Evolutionary conservation across 2,329 filamentous ascomycete genomes (phyloP), one percentile per base, ranked within the genome.

Genomic region (Thielaviopsis populi): DNA sequence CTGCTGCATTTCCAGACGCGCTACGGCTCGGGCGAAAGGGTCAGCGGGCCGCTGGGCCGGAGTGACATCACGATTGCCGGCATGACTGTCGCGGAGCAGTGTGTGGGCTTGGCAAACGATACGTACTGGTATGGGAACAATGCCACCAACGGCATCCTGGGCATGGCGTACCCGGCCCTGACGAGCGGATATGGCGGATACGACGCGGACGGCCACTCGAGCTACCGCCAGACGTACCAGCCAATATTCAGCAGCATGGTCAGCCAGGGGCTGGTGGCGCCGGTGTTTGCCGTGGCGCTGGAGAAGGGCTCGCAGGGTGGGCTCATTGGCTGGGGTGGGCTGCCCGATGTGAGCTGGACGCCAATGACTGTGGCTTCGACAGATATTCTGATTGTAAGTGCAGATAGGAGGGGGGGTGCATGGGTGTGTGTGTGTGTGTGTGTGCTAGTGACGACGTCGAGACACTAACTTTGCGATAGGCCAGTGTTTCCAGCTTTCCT

Each of bases 111-210:
- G 22, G 79, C 77, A 54, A 79, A 76, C 68, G 72, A 71, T 64
- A 79, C 79, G 1, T 75, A 75, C 69, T 81, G 79, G 79, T 73
- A 73, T 63, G 79, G 79, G 56, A 76, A 80, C 70, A 80, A 80
- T 69, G 68, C 76, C 53, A 81, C 79, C 27, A 77, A 77, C 63
- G 79, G 79, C 5, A 72, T 81, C 54, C 70, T 81, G 22, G 79
- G 79, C 0, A 73, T 82, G 65, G 79, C 77, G 0, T 81, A 79
- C 63, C 76, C 78, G 1, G 74, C 77, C 48, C 70, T 82, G 37
- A 80, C 79, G 0, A 80, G 75, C 61, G 77, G 75, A 13, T 81
- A 76, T 66, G 56, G 42, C 13, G 64, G 64, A 22, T 65, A 60
- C 48, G 60, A 63, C 37, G 33, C 41, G 3, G 22, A n/a, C 6